Percentiles rank a stretch among this genome's conserved stretches.
These are phyloP conservation scores for Smallanthus sonchifolius DNA, from an alignment of 129 eudicot genomes.

Conservation along the genomic window DNA sequence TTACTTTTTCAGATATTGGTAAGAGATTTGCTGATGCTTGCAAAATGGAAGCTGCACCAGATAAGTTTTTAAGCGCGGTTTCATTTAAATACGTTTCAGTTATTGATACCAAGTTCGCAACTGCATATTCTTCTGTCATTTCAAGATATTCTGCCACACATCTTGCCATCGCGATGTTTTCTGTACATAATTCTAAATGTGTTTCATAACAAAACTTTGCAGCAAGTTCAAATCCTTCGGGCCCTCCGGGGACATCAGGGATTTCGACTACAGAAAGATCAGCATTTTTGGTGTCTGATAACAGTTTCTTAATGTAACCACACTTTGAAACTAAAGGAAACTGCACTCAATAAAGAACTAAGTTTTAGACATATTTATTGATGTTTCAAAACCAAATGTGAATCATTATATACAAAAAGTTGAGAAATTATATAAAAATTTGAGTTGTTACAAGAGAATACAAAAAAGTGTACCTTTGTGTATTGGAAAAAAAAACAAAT, in stretches of 20 bases:
- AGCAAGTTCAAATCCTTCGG: conserved; percentile 83
- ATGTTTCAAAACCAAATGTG: conserved; percentile 38
- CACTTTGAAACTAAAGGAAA: conserved; percentile 87
- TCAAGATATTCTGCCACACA: conserved; percentile 83
- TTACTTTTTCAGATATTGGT: conserved; percentile 69
- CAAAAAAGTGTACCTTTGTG: conserved; percentile 60
- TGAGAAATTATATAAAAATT: not conserved
- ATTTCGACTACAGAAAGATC: conserved; percentile 52
- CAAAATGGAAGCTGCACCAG: conserved; percentile 50
- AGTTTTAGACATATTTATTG: not conserved
- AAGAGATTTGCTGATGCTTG: conserved; percentile 57
- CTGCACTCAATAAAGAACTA: conserved; percentile 28
- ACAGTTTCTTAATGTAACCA: conserved; percentile 68
- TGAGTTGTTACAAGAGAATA: not conserved
- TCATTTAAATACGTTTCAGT: conserved; percentile 61
- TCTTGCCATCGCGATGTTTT: conserved; percentile 66
- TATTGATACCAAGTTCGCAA: conserved; percentile 54
- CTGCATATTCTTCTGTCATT: conserved; percentile 75
- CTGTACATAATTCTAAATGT: conserved; percentile 53
- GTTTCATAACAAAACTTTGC: conserved; percentile 80
- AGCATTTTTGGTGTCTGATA: conserved; percentile 41
- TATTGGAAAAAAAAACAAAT: conserved; percentile 64
- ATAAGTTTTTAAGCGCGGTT: conserved; percentile 50
- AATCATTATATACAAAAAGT: not conserved
- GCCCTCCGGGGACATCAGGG: conserved; percentile 79